phyloP scores from a whole-genome alignment of 2,329 filamentous ascomycete genomes.

The Aspergillus tubingensis region DNA sequence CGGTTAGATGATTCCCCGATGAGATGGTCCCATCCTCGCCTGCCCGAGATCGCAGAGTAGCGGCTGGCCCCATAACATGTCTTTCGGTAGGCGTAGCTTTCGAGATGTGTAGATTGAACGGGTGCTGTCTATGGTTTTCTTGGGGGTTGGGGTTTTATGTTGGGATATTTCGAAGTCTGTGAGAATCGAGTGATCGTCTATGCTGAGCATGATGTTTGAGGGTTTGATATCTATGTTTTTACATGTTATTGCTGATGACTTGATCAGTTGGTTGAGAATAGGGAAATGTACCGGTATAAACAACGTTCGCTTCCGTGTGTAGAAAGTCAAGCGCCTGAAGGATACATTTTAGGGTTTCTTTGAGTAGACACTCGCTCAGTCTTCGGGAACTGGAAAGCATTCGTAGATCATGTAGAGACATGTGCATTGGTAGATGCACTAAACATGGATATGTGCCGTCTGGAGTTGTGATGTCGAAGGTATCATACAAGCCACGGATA shows the following conservation, averaged over 20 bases:
- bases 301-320: too few relatives aligned
- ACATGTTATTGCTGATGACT: too few relatives aligned
- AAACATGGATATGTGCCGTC: background rate
- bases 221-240: background rate
- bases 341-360: background rate
- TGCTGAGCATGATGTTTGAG: background rate
- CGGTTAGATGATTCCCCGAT: background rate
- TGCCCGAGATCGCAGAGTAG: background rate
- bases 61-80: background rate
- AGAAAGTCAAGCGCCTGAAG: background rate
- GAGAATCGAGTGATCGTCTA: background rate
- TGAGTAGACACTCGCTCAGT: background rate
- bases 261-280: too few relatives aligned
- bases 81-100: background rate
- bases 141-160: background rate
- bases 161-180: background rate
- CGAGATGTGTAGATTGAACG: background rate
- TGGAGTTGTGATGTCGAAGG: background rate
- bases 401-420: background rate
- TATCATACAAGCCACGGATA: slow-evolving; percentile 1
- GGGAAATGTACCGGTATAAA: too few relatives aligned
- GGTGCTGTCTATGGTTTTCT: background rate
- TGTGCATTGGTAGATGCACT: background rate
- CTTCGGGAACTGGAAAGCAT: background rate
- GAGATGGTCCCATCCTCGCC: background rate